phyloP scores from a whole-genome alignment of 2,329 filamentous ascomycete species.

The Phaeosphaeriaceae sp. region DNA sequence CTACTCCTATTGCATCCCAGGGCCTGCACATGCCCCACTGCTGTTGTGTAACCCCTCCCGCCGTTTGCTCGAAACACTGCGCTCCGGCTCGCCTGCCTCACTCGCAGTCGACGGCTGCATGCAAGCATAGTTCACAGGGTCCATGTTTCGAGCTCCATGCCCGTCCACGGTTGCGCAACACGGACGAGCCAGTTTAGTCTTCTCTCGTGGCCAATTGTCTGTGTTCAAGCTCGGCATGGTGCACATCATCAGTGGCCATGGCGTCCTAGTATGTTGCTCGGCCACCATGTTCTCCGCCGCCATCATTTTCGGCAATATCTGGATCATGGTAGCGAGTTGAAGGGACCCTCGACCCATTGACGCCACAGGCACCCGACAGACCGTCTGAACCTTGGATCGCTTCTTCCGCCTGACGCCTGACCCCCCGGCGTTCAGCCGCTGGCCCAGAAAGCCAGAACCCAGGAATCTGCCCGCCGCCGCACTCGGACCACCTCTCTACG shows the following conservation, averaged over 20 bases:
- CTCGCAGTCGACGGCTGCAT: constrained; percentile 24
- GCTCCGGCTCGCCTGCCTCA: constrained; percentile 16
- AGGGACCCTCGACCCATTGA: background rate
- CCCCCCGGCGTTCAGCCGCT: background rate
- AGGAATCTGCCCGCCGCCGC: constrained; percentile 13
- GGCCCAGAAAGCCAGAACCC: constrained; percentile 4
- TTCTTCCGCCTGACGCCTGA: constrained; percentile 13
- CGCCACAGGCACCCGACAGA: constrained; percentile 6
- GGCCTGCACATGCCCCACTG: constrained; percentile 2
- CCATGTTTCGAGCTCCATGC: constrained; percentile 14
- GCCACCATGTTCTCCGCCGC: background rate
- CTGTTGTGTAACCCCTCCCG: constrained; percentile 10
- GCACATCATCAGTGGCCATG: constrained; percentile 2
- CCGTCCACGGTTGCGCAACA: constrained; percentile 36
- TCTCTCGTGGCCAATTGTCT: constrained; percentile 1
- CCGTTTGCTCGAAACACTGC: background rate
- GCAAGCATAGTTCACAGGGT: constrained; percentile 19
- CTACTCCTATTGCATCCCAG: background rate
- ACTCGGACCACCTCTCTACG: constrained; percentile 2
- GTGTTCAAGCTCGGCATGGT: background rate
- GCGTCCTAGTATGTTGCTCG: background rate
- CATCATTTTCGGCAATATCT: background rate
- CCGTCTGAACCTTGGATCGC: constrained; percentile 13
- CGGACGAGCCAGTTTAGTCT: constrained; percentile 5
- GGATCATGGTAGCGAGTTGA: constrained; percentile 3